These are phyloP conservation scores for Diaporthe sp. DNA, from an alignment of 2,329 filamentous ascomycete species.

Conservation along the genomic window DNA sequence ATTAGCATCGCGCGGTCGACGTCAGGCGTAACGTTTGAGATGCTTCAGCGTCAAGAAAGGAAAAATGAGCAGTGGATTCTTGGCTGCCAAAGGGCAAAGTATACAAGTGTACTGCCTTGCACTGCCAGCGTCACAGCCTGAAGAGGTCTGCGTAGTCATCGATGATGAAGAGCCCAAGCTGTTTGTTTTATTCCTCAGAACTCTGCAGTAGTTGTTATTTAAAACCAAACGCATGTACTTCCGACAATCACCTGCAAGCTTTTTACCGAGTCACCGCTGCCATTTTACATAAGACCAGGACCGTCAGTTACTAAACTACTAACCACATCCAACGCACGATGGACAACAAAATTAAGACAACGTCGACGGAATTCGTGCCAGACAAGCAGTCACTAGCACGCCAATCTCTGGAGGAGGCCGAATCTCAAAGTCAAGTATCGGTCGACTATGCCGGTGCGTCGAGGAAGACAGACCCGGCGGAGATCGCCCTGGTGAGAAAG, in stretches of 20 bases:
- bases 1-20: neutral
- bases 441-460: conserved; percentile 30
- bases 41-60: neutral
- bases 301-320: neutral
- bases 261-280: neutral
- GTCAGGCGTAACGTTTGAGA: neutral
- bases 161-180: neutral
- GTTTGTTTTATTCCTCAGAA: neutral
- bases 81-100: neutral
- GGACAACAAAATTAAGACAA: neutral
- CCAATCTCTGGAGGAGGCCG: neutral
- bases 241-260: accelerated
- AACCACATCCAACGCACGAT: neutral
- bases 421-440: neutral
- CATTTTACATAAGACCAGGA: neutral
- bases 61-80: neutral
- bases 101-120: conserved; percentile 8
- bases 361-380: neutral
- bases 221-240: neutral
- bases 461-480: conserved; percentile 31
- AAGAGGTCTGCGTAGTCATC: neutral
- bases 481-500: conserved; percentile 32
- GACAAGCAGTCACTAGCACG: neutral
- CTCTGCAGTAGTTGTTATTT: neutral
- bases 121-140: neutral